These are phyloP conservation scores for Russula abietina DNA, from an alignment of 768 basidiomycete species.

Conservation along the genomic window DNA sequence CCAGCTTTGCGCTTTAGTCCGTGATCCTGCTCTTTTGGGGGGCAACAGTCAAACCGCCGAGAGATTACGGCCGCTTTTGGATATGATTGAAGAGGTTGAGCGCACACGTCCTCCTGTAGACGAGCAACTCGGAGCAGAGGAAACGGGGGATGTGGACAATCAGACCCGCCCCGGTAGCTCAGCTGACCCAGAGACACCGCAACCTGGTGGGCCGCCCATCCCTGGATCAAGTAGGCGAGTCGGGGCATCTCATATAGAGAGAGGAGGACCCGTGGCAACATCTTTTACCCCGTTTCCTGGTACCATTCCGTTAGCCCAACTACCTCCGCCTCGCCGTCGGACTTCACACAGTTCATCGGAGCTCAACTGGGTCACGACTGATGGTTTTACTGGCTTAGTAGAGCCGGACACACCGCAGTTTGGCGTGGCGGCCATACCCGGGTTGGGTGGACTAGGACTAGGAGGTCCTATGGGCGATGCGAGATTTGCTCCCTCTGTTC, in stretches of 20 bases:
- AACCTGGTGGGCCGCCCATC: background rate
- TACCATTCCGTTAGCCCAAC: background rate
- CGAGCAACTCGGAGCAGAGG: too few relatives aligned
- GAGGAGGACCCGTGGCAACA: background rate
- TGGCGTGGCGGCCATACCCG: too few relatives aligned
- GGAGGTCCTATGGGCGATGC: background rate
- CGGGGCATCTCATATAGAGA: too few relatives aligned
- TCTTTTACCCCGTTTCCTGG: background rate
- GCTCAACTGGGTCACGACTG: too few relatives aligned
- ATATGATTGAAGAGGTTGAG: background rate
- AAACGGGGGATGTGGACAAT: background rate
- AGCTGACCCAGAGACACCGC: too few relatives aligned
- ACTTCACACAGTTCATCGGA: too few relatives aligned
- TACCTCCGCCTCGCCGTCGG: too few relatives aligned
- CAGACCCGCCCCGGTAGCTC: background rate
- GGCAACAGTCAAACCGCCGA: background rate
- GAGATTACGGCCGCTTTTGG: background rate
- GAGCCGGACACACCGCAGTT: too few relatives aligned
- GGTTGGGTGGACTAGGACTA: background rate
- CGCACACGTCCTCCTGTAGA: background rate
- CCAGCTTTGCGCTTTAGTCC: background rate
- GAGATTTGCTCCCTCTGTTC: background rate
- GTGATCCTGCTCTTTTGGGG: background rate
- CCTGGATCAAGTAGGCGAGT: background rate
- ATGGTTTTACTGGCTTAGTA: too few relatives aligned